Base-by-base conservation (phyloP, 2,329 filamentous ascomycete genomes). In the Talaromyces sp. region DNA sequence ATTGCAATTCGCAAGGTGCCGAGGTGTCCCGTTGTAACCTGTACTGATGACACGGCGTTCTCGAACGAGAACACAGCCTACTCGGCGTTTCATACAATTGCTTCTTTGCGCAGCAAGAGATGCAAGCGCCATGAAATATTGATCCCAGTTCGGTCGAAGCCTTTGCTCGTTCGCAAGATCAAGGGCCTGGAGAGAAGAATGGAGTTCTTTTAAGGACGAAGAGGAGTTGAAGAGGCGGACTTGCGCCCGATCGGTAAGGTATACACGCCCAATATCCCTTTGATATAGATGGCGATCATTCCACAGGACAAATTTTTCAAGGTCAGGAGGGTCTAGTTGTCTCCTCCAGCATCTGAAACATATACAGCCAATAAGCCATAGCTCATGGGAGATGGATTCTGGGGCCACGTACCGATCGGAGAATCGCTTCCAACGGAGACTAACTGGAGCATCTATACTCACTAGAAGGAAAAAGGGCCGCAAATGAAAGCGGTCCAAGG, bases 21-120 rank as follows among this genome's bases (percentile, higher is more conserved):
- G 82, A 10, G 94, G 92, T n/a, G 94, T 97, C 56, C 94, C 94
- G 73, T 99, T 99, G 77, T 99, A 99, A 17, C 94, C 94, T 0
- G 94, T 99, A 68, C 88, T 91, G 62, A 97, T 90, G 58, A 99
- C 94, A 62, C 92, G 85, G 65, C 86, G 87, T 67, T 91, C 87
- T 58, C 88, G 82, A 30, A 97, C 92, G 9, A 99, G 81, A 6
- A 97, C 94, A 75, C 92, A 97, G 7, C 94, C 94, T 1, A 99
- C 94, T 60, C 93, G 86, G 27, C 94, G 84, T 77, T 97, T 97
- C 94, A 99, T 99, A 78, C 94, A 99, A 74, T 99, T 99, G 68
- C 87, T 91, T 59, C 94, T 84, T 63, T 91, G 88, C 0, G 93
- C 90, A 7, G 94, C 94, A 43, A 99, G 84, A 30, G 89, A 91